phyloP scores from a whole-genome alignment of 257 asterid species.

The Solanum pimpinellifolium region DNA sequence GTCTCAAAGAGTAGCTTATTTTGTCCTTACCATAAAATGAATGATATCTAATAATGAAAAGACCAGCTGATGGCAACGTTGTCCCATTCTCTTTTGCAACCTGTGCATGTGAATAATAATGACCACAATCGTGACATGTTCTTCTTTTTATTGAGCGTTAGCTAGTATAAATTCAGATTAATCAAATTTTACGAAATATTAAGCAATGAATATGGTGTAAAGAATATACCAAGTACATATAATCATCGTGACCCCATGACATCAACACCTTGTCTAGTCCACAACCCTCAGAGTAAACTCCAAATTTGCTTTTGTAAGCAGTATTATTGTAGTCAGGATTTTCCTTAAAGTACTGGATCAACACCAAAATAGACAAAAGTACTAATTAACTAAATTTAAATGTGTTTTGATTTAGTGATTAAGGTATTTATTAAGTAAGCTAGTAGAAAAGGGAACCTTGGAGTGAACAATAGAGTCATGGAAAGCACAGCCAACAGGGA shows the following conservation, averaged over 20 bases:
- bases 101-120: slow-evolving; percentile 7
- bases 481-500: slow-evolving; percentile 85
- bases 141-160: fast-evolving
- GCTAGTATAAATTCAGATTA: not conserved
- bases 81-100: slow-evolving; percentile 76
- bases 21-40: slow-evolving; percentile 53
- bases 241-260: slow-evolving; percentile 98
- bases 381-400: not conserved
- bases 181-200: not conserved
- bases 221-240: slow-evolving; percentile 64
- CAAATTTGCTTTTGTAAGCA: slow-evolving; percentile 44
- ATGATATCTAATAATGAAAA: slow-evolving; percentile 71
- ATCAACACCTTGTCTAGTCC: slow-evolving; percentile 66
- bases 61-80: slow-evolving; percentile 66
- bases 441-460: slow-evolving; percentile 28
- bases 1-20: not conserved
- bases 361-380: not conserved
- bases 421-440: not conserved
- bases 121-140: not conserved
- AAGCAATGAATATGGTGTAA: not conserved
- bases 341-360: slow-evolving; percentile 50
- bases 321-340: slow-evolving; percentile 48
- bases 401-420: not conserved
- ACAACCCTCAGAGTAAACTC: slow-evolving; percentile 61
- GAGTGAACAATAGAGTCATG: slow-evolving; percentile 62